Conservation (phyloP, 345 rosid genomes). For the Eucalyptus cloeziana region DNA sequence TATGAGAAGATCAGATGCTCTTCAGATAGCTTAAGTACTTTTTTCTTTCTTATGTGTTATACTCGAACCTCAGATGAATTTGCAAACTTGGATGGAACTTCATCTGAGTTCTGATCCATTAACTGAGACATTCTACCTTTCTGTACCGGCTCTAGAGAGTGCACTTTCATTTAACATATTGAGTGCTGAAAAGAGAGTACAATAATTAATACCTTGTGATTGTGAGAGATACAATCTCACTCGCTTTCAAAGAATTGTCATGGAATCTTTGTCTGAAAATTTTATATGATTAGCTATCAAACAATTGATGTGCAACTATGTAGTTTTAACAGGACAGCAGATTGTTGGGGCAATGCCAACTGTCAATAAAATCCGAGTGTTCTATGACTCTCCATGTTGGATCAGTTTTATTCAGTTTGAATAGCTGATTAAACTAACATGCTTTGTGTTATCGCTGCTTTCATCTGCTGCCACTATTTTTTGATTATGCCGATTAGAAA, state of each 20-base stretch:
- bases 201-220: background rate
- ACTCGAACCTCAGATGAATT: background rate
- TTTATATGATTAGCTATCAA: background rate
- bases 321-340: background rate
- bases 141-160: background rate
- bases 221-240: background rate
- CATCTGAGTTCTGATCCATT: background rate
- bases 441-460: background rate
- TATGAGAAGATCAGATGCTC: background rate
- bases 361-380: background rate
- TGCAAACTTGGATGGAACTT: background rate
- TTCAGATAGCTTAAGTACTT: background rate
- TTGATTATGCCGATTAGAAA: background rate
- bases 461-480: background rate
- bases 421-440: background rate
- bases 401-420: background rate
- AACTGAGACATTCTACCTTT: background rate
- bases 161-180: background rate
- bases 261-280: background rate
- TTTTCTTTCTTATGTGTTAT: background rate
- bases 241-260: accelerated
- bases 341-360: background rate
- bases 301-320: background rate
- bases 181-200: background rate
- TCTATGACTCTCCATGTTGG: background rate